phyloP scores from a whole-genome alignment of 2,329 filamentous ascomycete species.

The Alternaria gansuensis region DNA sequence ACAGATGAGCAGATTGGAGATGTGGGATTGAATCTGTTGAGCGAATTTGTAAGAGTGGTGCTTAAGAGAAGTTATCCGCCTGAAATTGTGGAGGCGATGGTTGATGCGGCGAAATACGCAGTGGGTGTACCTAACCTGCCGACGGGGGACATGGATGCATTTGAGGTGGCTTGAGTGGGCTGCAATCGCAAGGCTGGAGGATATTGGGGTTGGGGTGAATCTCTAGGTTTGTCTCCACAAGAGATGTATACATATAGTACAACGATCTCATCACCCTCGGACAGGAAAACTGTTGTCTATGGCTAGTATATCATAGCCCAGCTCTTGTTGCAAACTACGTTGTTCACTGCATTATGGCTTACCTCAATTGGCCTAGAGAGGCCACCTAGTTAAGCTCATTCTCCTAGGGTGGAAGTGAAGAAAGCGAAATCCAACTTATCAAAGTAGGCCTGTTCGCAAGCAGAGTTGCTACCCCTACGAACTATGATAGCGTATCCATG shows the following conservation, averaged over 20 bases:
- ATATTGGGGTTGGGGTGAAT: neutral
- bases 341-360: too few species aligned
- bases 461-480: too few species aligned
- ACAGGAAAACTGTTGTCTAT: neutral
- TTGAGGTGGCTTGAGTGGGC: constrained; percentile 27
- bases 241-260: neutral
- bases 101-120: constrained; percentile 38
- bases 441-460: too few species aligned
- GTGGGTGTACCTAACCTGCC: constrained; percentile 37
- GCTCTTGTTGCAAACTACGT: neutral
- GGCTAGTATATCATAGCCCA: neutral
- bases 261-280: neutral
- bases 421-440: too few species aligned
- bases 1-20: constrained; percentile 37
- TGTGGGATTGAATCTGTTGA: constrained; percentile 40
- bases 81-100: constrained; percentile 41
- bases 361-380: too few species aligned
- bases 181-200: neutral
- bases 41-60: constrained; percentile 45
- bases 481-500: too few species aligned
- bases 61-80: constrained; percentile 36
- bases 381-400: too few species aligned
- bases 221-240: neutral
- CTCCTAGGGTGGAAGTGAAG: too few species aligned
- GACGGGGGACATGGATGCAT: constrained; percentile 47